phyloP scores from a whole-genome alignment of 164 flowering plant genomes.

The Santalum album region DNA sequence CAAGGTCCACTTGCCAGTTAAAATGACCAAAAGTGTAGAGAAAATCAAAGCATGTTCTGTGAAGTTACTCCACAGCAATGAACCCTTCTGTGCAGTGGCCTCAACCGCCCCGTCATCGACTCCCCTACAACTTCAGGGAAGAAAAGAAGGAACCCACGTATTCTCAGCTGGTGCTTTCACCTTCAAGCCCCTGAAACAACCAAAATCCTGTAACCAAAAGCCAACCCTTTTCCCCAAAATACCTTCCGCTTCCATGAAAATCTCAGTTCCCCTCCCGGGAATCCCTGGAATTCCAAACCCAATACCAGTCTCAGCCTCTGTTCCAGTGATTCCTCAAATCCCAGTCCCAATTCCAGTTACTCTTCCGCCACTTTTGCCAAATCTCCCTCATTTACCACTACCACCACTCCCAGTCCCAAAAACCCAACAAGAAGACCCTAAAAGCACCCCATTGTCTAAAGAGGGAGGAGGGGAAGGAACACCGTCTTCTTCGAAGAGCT shows the following conservation, averaged over 20 bases:
- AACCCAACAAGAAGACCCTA: not conserved
- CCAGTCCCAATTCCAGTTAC: no score
- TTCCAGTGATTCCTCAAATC: no score
- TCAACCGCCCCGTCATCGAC: constrained; percentile 57
- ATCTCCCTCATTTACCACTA: not conserved
- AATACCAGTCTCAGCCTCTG: no score
- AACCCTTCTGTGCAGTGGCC: constrained; percentile 66
- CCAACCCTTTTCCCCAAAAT: constrained; percentile 17
- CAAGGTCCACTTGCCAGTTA: constrained; percentile 45
- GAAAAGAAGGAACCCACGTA: constrained; percentile 41
- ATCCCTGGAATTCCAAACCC: not conserved
- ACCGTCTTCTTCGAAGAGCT: no score
- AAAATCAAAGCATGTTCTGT: constrained; percentile 61
- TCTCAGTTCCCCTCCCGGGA: constrained; percentile 2
- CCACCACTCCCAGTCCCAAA: not conserved
- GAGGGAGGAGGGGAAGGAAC: no score
- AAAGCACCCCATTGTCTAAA: no score
- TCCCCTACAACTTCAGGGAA: constrained; percentile 46
- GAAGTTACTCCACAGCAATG: constrained; percentile 52
- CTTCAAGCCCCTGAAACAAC: constrained; percentile 59
- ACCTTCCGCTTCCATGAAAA: constrained; percentile 1
- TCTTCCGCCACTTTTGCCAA: no score
- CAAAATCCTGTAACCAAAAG: constrained; percentile 46
- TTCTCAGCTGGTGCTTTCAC: constrained; percentile 61
- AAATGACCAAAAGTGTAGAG: constrained; percentile 49